phyloP scores from a whole-genome alignment of 371 early-diverging fungal species.

The Mortierella sp. region DNA sequence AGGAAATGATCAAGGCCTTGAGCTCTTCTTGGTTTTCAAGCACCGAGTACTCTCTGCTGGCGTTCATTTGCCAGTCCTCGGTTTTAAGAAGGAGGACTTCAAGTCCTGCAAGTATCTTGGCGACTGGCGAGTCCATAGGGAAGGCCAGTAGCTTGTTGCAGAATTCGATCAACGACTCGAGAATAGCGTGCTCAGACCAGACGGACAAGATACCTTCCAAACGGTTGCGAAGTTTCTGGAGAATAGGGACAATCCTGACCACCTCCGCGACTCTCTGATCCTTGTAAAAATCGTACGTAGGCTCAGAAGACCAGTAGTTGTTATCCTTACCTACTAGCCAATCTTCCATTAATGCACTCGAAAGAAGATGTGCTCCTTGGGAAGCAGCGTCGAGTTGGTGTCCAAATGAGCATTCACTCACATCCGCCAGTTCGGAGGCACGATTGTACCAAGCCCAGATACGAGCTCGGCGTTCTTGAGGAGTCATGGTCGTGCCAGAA shows the following conservation, averaged over 20 bases:
- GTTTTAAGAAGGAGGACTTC: conserved; percentile 90
- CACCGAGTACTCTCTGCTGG: conserved; percentile 86
- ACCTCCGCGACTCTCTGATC: conserved; percentile 85
- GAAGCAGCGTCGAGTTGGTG: conserved; percentile 55
- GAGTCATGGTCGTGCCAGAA: conserved; percentile 19
- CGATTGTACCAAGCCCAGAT: conserved; percentile 52
- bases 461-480: conserved; percentile 36
- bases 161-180: conserved; percentile 80
- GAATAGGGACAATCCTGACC: conserved; percentile 71
- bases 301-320: conserved; percentile 59
- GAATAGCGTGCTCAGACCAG: conserved; percentile 94
- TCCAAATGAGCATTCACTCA: conserved; percentile 52
- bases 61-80: conserved; percentile 96
- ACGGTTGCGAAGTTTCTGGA: conserved; percentile 74
- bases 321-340: conserved; percentile 56
- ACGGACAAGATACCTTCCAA: conserved; percentile 74
- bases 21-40: conserved; percentile 80
- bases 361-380: conserved; percentile 49
- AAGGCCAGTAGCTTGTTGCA: conserved; percentile 80
- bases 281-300: conserved; percentile 91
- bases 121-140: conserved; percentile 86
- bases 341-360: conserved; percentile 57
- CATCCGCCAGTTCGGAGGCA: conserved; percentile 52
- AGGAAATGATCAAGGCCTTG: conserved; percentile 81
- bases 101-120: conserved; percentile 91